Base-by-base conservation (phyloP, 2,329 filamentous ascomycete species). In the Chalaropsis thielavioides region DNA sequence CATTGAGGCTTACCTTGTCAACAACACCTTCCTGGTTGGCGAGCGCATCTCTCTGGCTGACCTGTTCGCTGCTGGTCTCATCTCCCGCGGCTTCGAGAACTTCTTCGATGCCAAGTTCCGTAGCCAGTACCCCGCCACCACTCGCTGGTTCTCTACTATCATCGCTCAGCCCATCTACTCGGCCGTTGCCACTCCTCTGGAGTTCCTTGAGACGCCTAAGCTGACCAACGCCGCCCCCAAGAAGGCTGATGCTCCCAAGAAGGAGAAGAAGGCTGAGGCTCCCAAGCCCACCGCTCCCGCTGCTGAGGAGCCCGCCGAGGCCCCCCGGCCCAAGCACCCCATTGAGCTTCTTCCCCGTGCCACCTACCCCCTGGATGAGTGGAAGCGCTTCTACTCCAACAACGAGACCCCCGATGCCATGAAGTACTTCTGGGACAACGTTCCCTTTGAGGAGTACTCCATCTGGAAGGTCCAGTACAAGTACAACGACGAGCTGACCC, bases 371-470 rank as follows among this genome's bases (percentile, higher is more conserved):
- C 83, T 99, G 66, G 94, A 99, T 75, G 94, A 99, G 80, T 96
- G 88, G 89, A 99, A 99, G 88, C 91, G 94, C 75, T 87, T 90
- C 78, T 99, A 95, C 86, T 99, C 94, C 73, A 99, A 99, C 86
- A 84, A 88, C 76, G 90, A 96, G 69, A 92, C 89, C 71, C 81
- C 86, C 69, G 86, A 82, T 69, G 90, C 92, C 72, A 81, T 97
- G 73, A 92, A 92, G 77, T 97, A 89, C 88, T 97, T 99, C 87
- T 99, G 92, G 92, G 86, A 96, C 81, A 90, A 95, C 78, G 84
- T 85, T 79, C 92, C 94, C 75, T 87, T 94, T 72, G 87, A 91
- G 70, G 94, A 99, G 79, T 99, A 94, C 85, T 95, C 91, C 65
- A 79, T 99, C 77, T 99, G 91, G 90, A 86, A 85, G 76, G 80